Percentiles rank a stretch among this genome's conserved stretches.
Evolutionary conservation across 257 asterid genomes (phyloP).

Genomic region (Perilla frutescens): DNA sequence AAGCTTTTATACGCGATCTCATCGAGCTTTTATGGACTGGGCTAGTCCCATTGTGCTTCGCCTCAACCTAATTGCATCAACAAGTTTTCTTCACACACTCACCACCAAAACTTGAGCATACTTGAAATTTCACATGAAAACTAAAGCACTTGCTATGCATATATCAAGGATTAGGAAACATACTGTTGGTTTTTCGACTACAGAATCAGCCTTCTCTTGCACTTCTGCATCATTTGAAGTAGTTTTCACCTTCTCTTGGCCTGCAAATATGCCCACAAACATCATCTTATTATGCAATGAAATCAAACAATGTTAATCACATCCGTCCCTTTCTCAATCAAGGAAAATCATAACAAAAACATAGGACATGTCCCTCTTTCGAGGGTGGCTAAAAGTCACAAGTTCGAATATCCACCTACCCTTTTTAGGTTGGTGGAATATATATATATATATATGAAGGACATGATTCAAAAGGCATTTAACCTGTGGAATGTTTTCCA

Average conservation of each 20-base stretch:
- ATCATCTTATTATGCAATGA: too few species aligned
- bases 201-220: constrained; percentile 34
- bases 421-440: too few species aligned
- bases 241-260: constrained; percentile 32
- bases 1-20: constrained; percentile 68
- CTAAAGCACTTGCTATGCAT: background rate
- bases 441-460: too few species aligned
- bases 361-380: too few species aligned
- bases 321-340: too few species aligned
- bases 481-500: constrained; percentile 45
- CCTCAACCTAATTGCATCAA: constrained; percentile 42
- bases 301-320: too few species aligned
- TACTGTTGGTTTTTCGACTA: constrained; percentile 44
- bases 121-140: background rate
- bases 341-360: too few species aligned
- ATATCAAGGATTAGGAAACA: background rate
- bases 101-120: background rate
- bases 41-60: constrained; percentile 34
- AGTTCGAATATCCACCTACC: too few species aligned
- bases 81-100: too few species aligned
- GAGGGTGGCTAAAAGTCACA: too few species aligned
- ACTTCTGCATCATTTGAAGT: constrained; percentile 26
- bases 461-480: background rate
- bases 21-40: constrained; percentile 62
- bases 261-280: constrained; percentile 32